Base-by-base conservation (phyloP, 176 grass and related monocot genomes). In the Phoenix roebelenii region DNA sequence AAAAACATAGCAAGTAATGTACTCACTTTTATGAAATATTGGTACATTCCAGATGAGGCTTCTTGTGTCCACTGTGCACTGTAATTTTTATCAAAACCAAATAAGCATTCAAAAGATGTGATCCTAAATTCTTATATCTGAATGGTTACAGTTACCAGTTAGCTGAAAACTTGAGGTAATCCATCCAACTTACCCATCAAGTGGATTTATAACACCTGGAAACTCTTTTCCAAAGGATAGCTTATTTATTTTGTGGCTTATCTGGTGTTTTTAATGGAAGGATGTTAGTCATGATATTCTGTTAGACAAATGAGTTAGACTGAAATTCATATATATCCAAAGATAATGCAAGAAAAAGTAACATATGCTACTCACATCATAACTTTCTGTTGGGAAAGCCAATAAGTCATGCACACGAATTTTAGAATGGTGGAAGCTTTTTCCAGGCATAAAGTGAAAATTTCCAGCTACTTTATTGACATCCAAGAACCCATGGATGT, bases 391-490 rank as follows among this genome's bases (percentile, higher is more conserved):
- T 17, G 83, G 64, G 22, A 85, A 59, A 58, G 52, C 66, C 1
- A 79, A 74, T 19, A 92, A 70, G 22, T 98, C 88, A 71, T 89
- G 73, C 54, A 83, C 50, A 76, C 81, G 60, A 49, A 92, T 62
- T 17, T 88, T 88, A 22, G 93, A 92, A 63, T 92, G 81, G 66
- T 89, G 83, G 80, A 81, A 92, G 35, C 93, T 86, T 83, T 88
- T 98, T 64, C 93, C 93, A 71, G 84, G 81, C 18, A 76, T 78
- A 85, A 98, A 92, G 48, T 98, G 93, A 58, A 98, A 82, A 85
- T 98, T 89, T 67, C 93, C 93, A 25, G 87, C 93, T 75, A 92
- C 93, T 79, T 98, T 98, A 51, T 79, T 81, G 61, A 89, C 93
- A 83, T 98, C 93, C 60, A 92, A 58, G 72, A 98, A 98, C 2